phyloP scores from a whole-genome alignment of 257 asterid species.

The Penstemon eatonii region DNA sequence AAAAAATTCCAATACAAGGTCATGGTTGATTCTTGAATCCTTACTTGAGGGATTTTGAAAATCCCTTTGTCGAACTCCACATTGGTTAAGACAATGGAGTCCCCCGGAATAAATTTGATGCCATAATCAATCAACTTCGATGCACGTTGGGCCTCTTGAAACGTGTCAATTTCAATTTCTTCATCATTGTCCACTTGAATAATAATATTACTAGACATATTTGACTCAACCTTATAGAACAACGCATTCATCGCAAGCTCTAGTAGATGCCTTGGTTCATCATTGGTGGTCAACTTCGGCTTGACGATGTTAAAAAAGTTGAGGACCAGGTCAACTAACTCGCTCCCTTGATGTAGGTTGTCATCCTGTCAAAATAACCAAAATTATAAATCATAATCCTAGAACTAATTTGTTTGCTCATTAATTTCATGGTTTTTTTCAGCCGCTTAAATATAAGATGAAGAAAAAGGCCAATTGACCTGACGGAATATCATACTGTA shows the following conservation, averaged over 20 bases:
- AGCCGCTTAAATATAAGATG: too few species aligned
- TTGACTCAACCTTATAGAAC: not conserved
- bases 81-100: not conserved
- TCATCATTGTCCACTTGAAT: not conserved
- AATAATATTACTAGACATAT: not conserved
- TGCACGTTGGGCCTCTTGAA: constrained; percentile 7
- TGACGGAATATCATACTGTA: too few species aligned
- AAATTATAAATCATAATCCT: too few species aligned
- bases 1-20: constrained; percentile 20
- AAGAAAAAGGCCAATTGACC: too few species aligned
- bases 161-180: not conserved
- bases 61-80: constrained; percentile 15
- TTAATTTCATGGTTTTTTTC: too few species aligned
- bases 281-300: not conserved
- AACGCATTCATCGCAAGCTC: constrained; percentile 22
- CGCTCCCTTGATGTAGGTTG: too few species aligned
- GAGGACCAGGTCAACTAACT: not conserved
- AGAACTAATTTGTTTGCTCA: too few species aligned
- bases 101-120: not conserved
- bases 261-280: constrained; percentile 5
- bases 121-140: constrained; percentile 20
- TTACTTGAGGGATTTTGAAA: constrained; percentile 1
- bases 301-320: constrained; percentile 14
- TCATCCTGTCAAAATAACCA: too few species aligned
- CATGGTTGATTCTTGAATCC: constrained; percentile 2